Evolutionary conservation across 2,329 filamentous ascomycete species (phyloP), one percentile per base, ranked within the genome.

Genomic region (Periconia sp.): DNA sequence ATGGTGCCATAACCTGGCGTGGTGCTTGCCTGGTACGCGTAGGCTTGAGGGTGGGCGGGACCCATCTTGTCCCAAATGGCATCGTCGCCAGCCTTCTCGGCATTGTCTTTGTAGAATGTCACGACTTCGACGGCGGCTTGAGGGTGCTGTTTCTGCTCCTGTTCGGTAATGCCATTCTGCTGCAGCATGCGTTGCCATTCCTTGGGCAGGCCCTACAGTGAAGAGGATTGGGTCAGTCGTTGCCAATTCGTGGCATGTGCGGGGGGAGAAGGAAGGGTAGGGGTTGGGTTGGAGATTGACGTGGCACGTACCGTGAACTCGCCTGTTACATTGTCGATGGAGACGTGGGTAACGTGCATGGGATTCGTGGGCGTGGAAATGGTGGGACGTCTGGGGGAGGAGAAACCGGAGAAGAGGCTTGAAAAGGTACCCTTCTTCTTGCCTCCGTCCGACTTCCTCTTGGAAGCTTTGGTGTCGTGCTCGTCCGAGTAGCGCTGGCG

Each of bases 311-410:
- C 92, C 53, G 93, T 97, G 74, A 96, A 99, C 77, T 96, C 91
- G 62, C 94, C 94, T 3, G 94, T 97, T 67, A 90, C 84, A 77
- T 94, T 96, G 76, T 99, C 93, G 74, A 96, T 97, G 64, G 93
- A 93, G 61, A 99, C 94, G 75, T 99, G 94, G 53, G 93, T 97
- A 66, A 99, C 91, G 76, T 97, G 94, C 55, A 97, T 92, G 46
- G 94, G 94, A 68, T 99, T 97, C 75, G 96, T 92, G 50, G 94
- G 94, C 37, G 92, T 91, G n/a, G 94, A 97, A 66, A 99, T 99
- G 74, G 93, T 86, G 45, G 94, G 91, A 60, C 92, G 91, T 75
- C 92, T 90, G 49, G 90, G 92, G 35, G 92, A 93, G 61, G 72
- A 71, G 55, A 75, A 64, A 63, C 74, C 67, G 20, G 43, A 45